Evolutionary conservation across 352 stramenopile species (phyloP).

Genomic region (Phytophthora foliorum): DNA sequence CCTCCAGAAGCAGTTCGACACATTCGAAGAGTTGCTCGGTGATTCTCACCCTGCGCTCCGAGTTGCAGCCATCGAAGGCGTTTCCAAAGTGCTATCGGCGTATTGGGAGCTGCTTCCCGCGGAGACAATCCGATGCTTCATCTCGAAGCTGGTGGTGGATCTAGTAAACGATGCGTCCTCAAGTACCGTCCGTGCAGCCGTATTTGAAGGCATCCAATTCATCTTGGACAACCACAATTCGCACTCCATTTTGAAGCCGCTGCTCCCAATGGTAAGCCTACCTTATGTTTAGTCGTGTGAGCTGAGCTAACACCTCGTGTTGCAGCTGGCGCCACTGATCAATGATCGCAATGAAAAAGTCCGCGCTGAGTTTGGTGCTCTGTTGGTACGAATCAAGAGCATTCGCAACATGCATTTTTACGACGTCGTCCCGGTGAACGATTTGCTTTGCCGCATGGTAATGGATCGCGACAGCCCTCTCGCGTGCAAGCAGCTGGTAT

Average conservation of each 20-base stretch:
- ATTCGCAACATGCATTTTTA: conserved; percentile 91
- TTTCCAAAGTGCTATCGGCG: conserved; percentile 83
- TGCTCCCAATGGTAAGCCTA: conserved; percentile 78
- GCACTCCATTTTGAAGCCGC: conserved; percentile 84
- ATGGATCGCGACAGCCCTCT: conserved; percentile 63
- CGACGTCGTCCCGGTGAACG: conserved; percentile 83
- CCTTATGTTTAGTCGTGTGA: background rate
- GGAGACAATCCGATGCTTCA: conserved; percentile 85
- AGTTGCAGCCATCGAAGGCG: conserved; percentile 83
- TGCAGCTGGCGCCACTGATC: conserved; percentile 79
- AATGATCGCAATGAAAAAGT: conserved; percentile 89
- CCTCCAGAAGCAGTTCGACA: conserved; percentile 89
- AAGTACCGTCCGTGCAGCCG: conserved; percentile 78
- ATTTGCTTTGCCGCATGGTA: conserved; percentile 79
- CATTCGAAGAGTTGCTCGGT: conserved; percentile 77
- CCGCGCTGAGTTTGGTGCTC: conserved; percentile 75
- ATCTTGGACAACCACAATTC: conserved; percentile 91
- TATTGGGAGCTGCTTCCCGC: conserved; percentile 88
- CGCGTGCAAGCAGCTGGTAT: conserved; percentile 81
- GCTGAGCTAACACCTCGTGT: conserved; percentile 11
- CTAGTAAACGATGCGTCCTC: conserved; percentile 85
- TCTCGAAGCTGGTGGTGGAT: conserved; percentile 85
- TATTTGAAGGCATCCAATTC: conserved; percentile 88
- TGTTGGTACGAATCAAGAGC: conserved; percentile 90
- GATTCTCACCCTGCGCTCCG: conserved; percentile 82